Evolutionary conservation across 2,329 filamentous ascomycete genomes (phyloP), one percentile per base, ranked within the genome.

Genomic region (Grosmannia clavigera): DNA sequence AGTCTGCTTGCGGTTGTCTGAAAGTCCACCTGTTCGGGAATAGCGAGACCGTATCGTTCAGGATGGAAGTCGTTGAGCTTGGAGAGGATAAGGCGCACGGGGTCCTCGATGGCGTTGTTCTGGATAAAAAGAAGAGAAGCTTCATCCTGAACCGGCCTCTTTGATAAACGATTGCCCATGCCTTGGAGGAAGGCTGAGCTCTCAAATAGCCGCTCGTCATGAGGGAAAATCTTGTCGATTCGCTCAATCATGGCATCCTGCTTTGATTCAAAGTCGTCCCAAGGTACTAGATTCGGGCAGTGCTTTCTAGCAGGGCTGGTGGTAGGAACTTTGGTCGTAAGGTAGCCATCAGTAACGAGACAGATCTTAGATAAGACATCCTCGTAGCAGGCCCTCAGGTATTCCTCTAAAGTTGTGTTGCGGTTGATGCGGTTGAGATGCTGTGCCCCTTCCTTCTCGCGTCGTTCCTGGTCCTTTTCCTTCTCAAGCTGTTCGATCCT

Each of bases 381-480:
- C 46, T 60, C 48, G 59, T 73, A 22, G 22, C 22, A 22, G 22
- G 22, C 22, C 22, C 22, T 22, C 22, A 22, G 68, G 60, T 64
- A 72, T 12, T 66, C 63, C 40, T 59, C 31, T 31, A 73, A 66
- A 56, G 72, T 71, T 64, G 59, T 52, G 68, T 71, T 10, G 66
- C 22, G 22, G 22, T 22, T 71, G 12, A 46, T 62, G 16, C 58
- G 64, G 7, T 55, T 66, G 57, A 69, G 62, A 57, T 46, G 29
- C 29, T 71, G 65, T 3, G 48, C 55, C 29, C 38, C 35, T 11
- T 56, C 31, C 48, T 33, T 57, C 7, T 57, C 27, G 27, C 25
- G 40, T 19, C n/a, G 25, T 6, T 55, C 54, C 19, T 40, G 33
- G 14, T 55, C 52, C 50, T 22, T 22, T 22, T 22, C 22, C 22